Percentiles rank a stretch among this genome's conserved stretches.
phyloP scores from a whole-genome alignment of 73 alveolate genomes.

The Tetrahymena thermophila region DNA sequence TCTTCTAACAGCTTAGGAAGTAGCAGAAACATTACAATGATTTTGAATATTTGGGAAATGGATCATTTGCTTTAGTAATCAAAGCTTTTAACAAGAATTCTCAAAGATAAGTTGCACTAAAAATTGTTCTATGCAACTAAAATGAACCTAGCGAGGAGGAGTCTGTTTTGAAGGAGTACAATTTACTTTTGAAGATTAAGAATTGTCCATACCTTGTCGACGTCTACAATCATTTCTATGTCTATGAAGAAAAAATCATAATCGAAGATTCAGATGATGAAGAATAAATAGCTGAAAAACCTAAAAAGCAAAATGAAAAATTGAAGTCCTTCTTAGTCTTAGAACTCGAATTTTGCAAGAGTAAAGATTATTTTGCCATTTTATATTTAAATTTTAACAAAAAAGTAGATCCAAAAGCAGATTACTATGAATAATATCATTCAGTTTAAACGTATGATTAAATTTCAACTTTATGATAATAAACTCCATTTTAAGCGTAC shows the following conservation, averaged over 20 bases:
- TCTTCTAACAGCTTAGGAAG: neutral
- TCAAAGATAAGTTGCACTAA: neutral
- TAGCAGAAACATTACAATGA: neutral
- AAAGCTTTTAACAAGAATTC: neutral
- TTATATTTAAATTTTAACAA: too few relatives aligned
- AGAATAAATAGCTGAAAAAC: neutral
- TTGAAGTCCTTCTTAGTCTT: neutral
- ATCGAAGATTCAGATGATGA: neutral
- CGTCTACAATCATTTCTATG: neutral
- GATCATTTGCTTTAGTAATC: neutral
- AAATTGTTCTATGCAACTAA: neutral
- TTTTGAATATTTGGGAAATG: neutral
- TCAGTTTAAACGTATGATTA: neutral
- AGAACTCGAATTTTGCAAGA: neutral
- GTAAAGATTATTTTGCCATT: neutral
- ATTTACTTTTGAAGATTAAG: neutral
- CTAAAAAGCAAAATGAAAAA: neutral
- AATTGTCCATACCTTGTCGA: neutral
- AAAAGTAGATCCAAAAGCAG: neutral
- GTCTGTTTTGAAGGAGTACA: neutral
- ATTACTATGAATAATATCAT: neutral
- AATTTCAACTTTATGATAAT: neutral
- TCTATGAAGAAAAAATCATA: neutral
- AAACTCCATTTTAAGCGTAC: neutral
- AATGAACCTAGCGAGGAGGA: neutral